phyloP scores from a whole-genome alignment of 2,329 filamentous ascomycete species.

The Botrytis tulipae region DNA sequence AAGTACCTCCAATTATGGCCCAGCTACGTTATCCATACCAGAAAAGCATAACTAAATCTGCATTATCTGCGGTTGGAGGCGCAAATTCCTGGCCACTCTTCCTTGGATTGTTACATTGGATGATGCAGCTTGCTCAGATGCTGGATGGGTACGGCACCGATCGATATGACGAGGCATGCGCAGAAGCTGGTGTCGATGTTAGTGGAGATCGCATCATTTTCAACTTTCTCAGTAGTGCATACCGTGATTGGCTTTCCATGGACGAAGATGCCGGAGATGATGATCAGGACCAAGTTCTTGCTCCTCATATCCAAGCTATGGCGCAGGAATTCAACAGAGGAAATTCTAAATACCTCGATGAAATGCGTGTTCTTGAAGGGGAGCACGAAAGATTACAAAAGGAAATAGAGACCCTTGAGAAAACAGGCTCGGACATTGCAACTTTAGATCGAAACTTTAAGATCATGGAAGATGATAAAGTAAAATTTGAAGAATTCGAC shows the following conservation, averaged over 20 bases:
- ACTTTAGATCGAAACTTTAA: constrained; percentile 86
- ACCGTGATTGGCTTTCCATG: constrained; percentile 90
- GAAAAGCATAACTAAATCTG: constrained; percentile 92
- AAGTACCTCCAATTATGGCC: constrained; percentile 88
- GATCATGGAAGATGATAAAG: constrained; percentile 89
- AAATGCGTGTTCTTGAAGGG: constrained; percentile 80
- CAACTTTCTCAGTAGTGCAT: constrained; percentile 84
- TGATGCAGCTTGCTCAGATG: constrained; percentile 97
- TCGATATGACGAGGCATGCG: constrained; percentile 85
- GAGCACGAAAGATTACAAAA: constrained; percentile 78
- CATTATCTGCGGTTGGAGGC: constrained; percentile 89
- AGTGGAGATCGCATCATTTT: constrained; percentile 91
- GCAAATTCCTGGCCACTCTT: constrained; percentile 93
- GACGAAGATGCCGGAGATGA: constrained; percentile 86
- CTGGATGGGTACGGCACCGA: constrained; percentile 77
- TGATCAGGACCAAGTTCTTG: constrained; percentile 73
- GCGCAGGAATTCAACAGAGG: constrained; percentile 79
- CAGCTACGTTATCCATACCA: constrained; percentile 94
- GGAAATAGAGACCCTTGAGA: constrained; percentile 87
- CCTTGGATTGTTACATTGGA: constrained; percentile 91
- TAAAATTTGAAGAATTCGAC: constrained; percentile 96
- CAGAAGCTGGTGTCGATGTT: constrained; percentile 84
- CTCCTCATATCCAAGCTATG: constrained; percentile 86
- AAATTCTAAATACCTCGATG: constrained; percentile 80
- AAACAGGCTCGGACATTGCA: constrained; percentile 77